phyloP scores from a whole-genome alignment of 768 basidiomycete genomes.

The Boletus edulis region DNA sequence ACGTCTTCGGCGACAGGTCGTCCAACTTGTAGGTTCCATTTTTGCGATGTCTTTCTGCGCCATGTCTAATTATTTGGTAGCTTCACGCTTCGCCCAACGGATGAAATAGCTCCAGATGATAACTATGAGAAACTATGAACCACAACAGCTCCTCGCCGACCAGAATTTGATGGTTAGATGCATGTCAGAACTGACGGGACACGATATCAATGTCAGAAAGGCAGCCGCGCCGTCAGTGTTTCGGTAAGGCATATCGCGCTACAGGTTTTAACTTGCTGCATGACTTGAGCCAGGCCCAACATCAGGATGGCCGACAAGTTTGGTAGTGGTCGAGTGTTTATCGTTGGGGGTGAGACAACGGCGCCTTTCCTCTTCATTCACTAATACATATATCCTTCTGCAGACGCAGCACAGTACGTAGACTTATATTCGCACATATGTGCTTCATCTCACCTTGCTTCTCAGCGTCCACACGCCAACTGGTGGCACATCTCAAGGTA shows the following conservation, averaged over 20 bases:
- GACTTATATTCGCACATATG: neutral
- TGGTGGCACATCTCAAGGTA: conserved; percentile 25
- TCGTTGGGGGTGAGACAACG: conserved; percentile 39
- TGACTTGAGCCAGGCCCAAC: conserved; percentile 37
- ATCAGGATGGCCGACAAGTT: conserved; percentile 47
- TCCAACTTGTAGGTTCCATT: neutral
- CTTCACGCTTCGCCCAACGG: conserved; percentile 10
- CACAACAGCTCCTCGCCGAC: conserved; percentile 16
- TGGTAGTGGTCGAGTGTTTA: conserved; percentile 41
- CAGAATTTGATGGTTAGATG: conserved; percentile 28
- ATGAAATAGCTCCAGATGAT: conserved; percentile 20
- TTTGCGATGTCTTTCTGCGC: neutral
- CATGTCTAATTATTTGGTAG: neutral
- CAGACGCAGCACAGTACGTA: conserved; percentile 46
- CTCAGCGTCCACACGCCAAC: conserved; percentile 24
- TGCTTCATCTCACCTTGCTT: neutral
- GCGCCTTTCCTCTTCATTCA: neutral
- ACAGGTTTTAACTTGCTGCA: conserved; percentile 10
- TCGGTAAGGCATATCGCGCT: conserved; percentile 20
- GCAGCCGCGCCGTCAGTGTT: conserved; percentile 27
- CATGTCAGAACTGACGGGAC: conserved; percentile 29
- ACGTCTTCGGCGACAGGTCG: conserved; percentile 13
- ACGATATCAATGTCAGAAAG: conserved; percentile 32
- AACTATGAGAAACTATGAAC: conserved; percentile 2
- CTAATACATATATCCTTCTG: neutral